Evolutionary conservation across 305 asterid species (phyloP), one percentile per base, ranked within the genome.

Genomic region (Lippia alba): DNA sequence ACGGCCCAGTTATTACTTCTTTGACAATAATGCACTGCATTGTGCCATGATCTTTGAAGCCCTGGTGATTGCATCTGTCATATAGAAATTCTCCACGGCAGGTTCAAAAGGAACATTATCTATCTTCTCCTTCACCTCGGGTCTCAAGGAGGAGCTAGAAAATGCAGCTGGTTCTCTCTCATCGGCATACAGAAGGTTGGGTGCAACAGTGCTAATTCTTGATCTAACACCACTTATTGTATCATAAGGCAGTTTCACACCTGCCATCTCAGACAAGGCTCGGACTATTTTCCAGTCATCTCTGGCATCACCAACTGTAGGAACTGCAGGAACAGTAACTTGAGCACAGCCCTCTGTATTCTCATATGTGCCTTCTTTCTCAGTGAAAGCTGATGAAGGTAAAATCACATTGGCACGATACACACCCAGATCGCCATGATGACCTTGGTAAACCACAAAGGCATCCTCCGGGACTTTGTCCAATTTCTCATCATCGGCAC

Each of bases 41-140:
- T 94, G 97, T 7, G 99, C 97, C 99, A 94, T 94, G 74, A 94
- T 87, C 92, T 91, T 94, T 12, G 97, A 91, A 14, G 99, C 99
- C 81, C 97, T 82, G 3, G 97, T 90, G 54, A 94, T 90, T 0
- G 99, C 18, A 67, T 94, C 99, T 0, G 99, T 94, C 99, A 91
- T 94, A 56, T 91, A 94, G 81, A 94, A 94, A 59, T 94, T 94
- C 79, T 83, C 89, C 11, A 94, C 85, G 0, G 80, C 87, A 30
- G 80, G 50, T 60, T 69, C 85, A 67, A 94, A 91, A 10, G 97
- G 92, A 15, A 88, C 68, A 46, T 76, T 60, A 48, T 82, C 86
- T 45, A 77, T 50, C 83, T 82, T 80, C 80, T 78, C 87, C 74
- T 64, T 83, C 33, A 76, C 75, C 54, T 87, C 92, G 0, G 97